Evolutionary conservation across 2,329 filamentous ascomycete species (phyloP), one percentile per base, ranked within the genome.

Genomic region (Xylogone sp.): DNA sequence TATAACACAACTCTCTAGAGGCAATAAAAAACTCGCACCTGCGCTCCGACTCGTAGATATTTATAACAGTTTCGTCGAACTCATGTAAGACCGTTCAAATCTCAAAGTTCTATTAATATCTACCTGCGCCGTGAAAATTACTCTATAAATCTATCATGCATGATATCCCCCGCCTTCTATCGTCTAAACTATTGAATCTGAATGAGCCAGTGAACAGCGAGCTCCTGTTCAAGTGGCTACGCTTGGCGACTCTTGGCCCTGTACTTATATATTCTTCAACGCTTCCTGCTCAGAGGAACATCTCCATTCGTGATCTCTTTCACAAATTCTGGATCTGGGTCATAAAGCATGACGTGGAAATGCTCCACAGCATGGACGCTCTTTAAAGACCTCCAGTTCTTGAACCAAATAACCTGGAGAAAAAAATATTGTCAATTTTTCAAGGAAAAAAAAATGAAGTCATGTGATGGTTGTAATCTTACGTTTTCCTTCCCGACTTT

Each of bases 311-410:
- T 96, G 55, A 96, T 77, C 50, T 82, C 72, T 48, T 74, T 72
- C 44, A 96, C 70, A 59, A 95, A 90, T 3, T 74, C 76, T 39
- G 76, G 74, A 60, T 93, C 84, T 1, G 91, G 86, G 59, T 89
- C 77, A 67, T 86, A 88, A 49, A 97, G 74, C 90, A 97, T 91
- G 64, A 97, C 86, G 69, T 97, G 93, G 65, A 97, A 94, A 68
- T 97, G 93, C 74, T 97, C 92, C 10, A 97, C 82, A 1, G 88
- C 83, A 61, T 90, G 83, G 22, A 97, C 82, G 21, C 87, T 94
- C 73, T 96, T 96, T 59, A 97, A 72, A 16, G 79, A 82, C 49
- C 76, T 80, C 90, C 91, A 96, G 64, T 97, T 97, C 74, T 88
- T 90, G 72, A 94, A 94, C 89, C 89, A 94, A 31, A 87, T 75